These are phyloP conservation scores for Claviceps lovelessii DNA, from an alignment of 2,329 filamentous ascomycete species.

Conservation along the genomic window DNA sequence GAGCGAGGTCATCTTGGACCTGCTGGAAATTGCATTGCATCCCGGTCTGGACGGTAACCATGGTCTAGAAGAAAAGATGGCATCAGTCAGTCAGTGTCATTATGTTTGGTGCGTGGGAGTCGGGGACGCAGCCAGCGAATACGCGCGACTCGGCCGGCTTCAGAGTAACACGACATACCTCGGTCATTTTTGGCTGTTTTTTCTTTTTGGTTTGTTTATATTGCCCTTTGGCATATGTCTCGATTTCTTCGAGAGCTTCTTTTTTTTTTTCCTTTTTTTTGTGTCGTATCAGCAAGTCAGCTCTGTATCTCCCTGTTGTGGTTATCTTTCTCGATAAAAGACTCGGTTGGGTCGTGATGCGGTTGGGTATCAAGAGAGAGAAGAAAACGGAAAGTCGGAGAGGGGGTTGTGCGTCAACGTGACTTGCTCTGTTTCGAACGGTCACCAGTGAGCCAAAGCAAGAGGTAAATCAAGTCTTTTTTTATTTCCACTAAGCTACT, in stretches of 20 bases:
- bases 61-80: conserved; percentile 10
- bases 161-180: conserved; percentile 1
- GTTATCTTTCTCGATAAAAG: not conserved
- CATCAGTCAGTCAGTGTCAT: not conserved
- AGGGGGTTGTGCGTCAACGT: not conserved
- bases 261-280: not conserved
- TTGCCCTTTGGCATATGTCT: not conserved
- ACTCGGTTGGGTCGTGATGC: conserved; percentile 7
- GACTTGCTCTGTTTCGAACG: not conserved
- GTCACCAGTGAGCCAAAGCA: conserved; percentile 1
- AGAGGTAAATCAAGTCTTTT: conserved; percentile 1
- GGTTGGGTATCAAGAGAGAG: conserved; percentile 10
- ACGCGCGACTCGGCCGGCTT: not conserved
- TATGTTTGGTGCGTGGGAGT: not conserved
- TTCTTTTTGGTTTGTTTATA: not conserved
- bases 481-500: conserved; percentile 7
- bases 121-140: not conserved
- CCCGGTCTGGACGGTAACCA: conserved; percentile 21
- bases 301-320: not conserved
- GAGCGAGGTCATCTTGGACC: conserved; percentile 68
- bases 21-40: conserved; percentile 29
- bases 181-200: not conserved
- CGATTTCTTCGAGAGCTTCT: not conserved
- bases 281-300: not conserved
- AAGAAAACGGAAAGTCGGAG: not conserved